Percentiles rank a stretch among this genome's conserved stretches.
Conservation (phyloP, 352 stramenopile genomes). For the Globisporangium rhizosaccharum region DNA sequence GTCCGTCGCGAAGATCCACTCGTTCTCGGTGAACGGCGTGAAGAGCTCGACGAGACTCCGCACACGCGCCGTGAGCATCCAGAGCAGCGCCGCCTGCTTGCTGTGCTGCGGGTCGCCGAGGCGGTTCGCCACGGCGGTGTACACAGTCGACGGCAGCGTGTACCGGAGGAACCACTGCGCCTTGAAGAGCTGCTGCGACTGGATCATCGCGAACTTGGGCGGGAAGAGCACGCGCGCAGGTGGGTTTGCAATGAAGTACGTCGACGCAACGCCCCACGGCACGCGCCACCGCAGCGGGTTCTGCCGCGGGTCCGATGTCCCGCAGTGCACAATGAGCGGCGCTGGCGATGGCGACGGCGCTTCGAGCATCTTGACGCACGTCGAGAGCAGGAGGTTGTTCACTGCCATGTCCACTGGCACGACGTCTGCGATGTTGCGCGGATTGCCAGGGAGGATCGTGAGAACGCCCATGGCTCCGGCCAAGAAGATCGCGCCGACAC, state of each 20-base stretch:
- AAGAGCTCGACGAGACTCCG: constrained; percentile 77
- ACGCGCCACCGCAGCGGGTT: constrained; percentile 81
- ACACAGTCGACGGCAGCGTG: constrained; percentile 72
- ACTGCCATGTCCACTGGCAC: constrained; percentile 78
- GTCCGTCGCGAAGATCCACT: constrained; percentile 75
- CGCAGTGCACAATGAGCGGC: constrained; percentile 67
- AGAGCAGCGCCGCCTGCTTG: constrained; percentile 59
- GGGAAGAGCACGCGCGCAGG: constrained; percentile 44
- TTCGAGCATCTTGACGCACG: constrained; percentile 27
- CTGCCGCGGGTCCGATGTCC: constrained; percentile 68
- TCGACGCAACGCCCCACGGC: constrained; percentile 44
- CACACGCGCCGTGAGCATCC: constrained; percentile 70
- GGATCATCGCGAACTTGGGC: constrained; percentile 73
- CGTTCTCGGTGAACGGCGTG: constrained; percentile 84
- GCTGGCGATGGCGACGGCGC: constrained; percentile 11
- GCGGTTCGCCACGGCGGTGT: constrained; percentile 69
- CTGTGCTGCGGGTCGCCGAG: constrained; percentile 56
- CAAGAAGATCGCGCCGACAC: constrained; percentile 75
- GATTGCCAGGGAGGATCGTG: constrained; percentile 76
- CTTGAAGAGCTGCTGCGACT: constrained; percentile 75
- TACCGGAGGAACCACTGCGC: constrained; percentile 82
- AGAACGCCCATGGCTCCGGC: constrained; percentile 70
- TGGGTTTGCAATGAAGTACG: constrained; percentile 74
- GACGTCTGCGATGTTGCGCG: constrained; percentile 76
- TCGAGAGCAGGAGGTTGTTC: constrained; percentile 65